Evolutionary conservation across 2,329 filamentous ascomycete species (phyloP).

Genomic region (Didymella sp.): DNA sequence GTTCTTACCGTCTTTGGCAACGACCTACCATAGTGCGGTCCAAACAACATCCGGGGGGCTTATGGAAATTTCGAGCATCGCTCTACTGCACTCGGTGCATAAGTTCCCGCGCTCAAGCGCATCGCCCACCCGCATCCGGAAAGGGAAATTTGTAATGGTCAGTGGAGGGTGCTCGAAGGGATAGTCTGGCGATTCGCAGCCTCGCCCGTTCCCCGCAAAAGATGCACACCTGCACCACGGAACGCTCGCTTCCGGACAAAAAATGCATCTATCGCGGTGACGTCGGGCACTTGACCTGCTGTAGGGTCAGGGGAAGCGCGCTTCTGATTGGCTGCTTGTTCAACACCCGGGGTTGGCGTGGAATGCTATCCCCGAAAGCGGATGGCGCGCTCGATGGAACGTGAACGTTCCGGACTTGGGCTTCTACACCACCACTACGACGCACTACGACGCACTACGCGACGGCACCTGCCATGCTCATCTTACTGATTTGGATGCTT

Average conservation of each 20-base stretch:
- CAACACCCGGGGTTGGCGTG: background rate
- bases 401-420: conserved; percentile 7
- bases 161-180: background rate
- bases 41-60: conserved; percentile 2
- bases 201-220: conserved; percentile 12
- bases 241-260: conserved; percentile 5
- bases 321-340: conserved; percentile 8
- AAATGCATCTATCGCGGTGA: conserved; percentile 5
- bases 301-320: background rate
- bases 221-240: background rate
- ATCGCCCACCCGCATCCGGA: conserved; percentile 1
- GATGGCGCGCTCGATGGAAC: conserved; percentile 8
- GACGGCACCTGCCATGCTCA: conserved; percentile 10
- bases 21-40: conserved; percentile 8
- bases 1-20: conserved; percentile 12
- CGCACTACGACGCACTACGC: background rate
- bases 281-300: conserved; percentile 12
- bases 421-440: conserved; percentile 2
- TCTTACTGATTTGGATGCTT: conserved; percentile 4
- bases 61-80: conserved; percentile 1
- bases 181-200: background rate
- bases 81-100: background rate
- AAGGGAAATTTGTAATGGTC: conserved; percentile 6
- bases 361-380: conserved; percentile 5
- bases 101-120: background rate